Evolutionary conservation across 2,329 filamentous ascomycete species (phyloP), one percentile per base, ranked within the genome.

Genomic region (Penicillium janthinellum): DNA sequence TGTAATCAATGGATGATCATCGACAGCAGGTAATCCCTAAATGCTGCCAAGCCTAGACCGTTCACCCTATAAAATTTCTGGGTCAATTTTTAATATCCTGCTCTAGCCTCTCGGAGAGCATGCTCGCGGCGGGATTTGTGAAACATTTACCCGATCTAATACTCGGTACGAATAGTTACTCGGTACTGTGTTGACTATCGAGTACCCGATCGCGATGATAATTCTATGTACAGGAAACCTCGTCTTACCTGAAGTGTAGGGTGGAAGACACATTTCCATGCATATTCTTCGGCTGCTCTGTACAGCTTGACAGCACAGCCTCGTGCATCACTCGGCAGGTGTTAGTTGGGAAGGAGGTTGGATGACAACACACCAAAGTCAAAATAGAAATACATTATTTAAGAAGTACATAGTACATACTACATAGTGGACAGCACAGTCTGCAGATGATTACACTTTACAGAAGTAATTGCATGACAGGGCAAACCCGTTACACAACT

Each of bases 201-300:
- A 31, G 31, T 31, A 4, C 25, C 44, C 44, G 44, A 47, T 47
- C 44, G 31, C 15, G 31, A 47, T n/a, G 31, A 31, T 47, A 31
- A 47, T 31, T 15, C 25, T n/a, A 47, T 10, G 44, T 47, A 47
- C 14, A 47, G 25, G 4, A 4, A 10, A 47, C 44, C 14, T 31
- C 22, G 31, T 31, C n/a, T 22, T 38, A 52, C 14, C 35, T 35
- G 35, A 39, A 39, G 6, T 35, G 28, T 58, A 63, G 48, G 41
- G 67, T 10, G 48, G 59, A 52, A 15, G 64, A 67, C 65, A 67
- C 64, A 70, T 70, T 75, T 75, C 73, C 67, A 75, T 75, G 73
- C 73, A 75, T 73, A 53, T 75, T 75, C 73, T 75, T 68, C 72
- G 71, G 64, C 66, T 62, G 68, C 68, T 75, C 71, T 68, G 60